Percentiles rank a stretch among this genome's conserved stretches.
phyloP scores from a whole-genome alignment of 148 eudicot genomes.

The Rhododendron henanense region DNA sequence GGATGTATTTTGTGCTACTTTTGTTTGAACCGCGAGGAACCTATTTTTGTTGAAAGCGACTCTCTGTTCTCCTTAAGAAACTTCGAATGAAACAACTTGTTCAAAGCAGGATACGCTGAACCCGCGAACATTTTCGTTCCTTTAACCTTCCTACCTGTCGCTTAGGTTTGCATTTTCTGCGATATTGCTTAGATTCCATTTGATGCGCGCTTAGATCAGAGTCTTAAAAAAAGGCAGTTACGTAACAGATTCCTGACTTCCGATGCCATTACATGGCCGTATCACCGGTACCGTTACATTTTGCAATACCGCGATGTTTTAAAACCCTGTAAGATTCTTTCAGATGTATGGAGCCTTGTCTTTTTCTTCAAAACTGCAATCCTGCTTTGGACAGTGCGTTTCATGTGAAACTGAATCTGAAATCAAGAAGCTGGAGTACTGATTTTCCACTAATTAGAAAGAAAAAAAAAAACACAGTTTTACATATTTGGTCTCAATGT shows the following conservation, averaged over 20 bases:
- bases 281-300: too few species aligned
- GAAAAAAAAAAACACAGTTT: not conserved
- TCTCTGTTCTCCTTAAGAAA: not conserved
- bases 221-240: not conserved
- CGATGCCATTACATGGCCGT: too few species aligned
- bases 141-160: not conserved
- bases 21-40: not conserved
- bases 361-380: not conserved
- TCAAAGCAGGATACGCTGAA: not conserved
- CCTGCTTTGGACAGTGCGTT: not conserved
- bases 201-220: not conserved
- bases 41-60: not conserved
- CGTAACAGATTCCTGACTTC: too few species aligned
- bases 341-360: not conserved
- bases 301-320: too few species aligned
- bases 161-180: not conserved
- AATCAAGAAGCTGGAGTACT: not conserved
- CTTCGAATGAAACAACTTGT: not conserved
- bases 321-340: too few species aligned
- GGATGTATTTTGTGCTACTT: not conserved
- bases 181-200: not conserved
- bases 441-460: not conserved
- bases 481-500: not conserved
- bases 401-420: not conserved
- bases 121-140: not conserved